These are phyloP conservation scores for Penicillium paxilli DNA, from an alignment of 495 filamentous ascomycete species.

Conservation along the genomic window DNA sequence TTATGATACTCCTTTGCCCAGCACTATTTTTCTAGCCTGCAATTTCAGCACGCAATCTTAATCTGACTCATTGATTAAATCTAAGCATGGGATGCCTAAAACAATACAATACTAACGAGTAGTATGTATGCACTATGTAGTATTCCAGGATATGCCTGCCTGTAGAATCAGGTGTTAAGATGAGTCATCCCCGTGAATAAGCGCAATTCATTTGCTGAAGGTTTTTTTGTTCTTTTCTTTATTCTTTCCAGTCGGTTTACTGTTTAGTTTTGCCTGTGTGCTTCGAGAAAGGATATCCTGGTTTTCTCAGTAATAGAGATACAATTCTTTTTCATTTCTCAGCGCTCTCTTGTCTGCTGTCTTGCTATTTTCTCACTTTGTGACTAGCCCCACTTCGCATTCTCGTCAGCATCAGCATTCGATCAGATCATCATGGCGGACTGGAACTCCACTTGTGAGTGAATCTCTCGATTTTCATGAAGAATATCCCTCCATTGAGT, in stretches of 20 bases:
- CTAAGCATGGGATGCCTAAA: too few species aligned
- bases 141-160: too few species aligned
- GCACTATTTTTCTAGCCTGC: conserved; percentile 42
- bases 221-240: conserved; percentile 7
- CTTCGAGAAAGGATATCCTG: neutral
- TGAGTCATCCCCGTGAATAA: conserved; percentile 33
- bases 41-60: conserved; percentile 16
- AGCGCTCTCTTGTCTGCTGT: neutral
- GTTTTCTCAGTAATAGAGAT: neutral
- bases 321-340: too few species aligned
- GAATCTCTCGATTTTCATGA: neutral
- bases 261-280: neutral
- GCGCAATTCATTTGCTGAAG: conserved; percentile 12
- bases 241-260: neutral
- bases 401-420: conserved; percentile 3
- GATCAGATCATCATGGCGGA: conserved; percentile 21
- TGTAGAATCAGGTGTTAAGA: conserved; percentile 2
- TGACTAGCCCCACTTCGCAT: neutral
- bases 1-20: conserved; percentile 56
- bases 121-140: too few species aligned
- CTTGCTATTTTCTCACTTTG: neutral
- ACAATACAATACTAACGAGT: too few species aligned
- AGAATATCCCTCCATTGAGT: neutral
- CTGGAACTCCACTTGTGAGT: conserved; percentile 39
- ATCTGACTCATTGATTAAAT: neutral